Percentiles rank a stretch among this genome's conserved stretches.
Conservation (phyloP, 306 rosid genomes). For the Oemleria cerasiformis region DNA sequence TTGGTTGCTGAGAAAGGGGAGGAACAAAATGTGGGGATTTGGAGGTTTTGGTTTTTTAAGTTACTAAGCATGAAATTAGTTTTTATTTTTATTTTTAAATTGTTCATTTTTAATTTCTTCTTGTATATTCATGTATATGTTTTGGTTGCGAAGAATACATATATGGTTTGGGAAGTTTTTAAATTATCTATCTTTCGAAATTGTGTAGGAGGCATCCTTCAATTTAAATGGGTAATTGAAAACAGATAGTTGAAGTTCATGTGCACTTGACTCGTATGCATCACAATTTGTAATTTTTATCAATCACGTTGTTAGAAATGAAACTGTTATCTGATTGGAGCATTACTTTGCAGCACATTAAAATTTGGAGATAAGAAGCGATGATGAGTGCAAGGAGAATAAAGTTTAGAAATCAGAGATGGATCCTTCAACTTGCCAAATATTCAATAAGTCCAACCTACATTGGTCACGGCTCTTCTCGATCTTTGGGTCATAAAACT, state of each 20-base stretch:
- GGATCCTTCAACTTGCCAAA: conserved; percentile 64
- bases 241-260: neutral
- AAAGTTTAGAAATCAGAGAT: conserved; percentile 60
- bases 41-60: neutral
- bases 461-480: conserved; percentile 33
- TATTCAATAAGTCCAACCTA: conserved; percentile 42
- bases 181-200: neutral
- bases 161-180: neutral
- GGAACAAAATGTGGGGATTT: neutral
- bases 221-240: neutral
- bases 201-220: too few species aligned
- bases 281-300: neutral
- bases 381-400: conserved; percentile 80
- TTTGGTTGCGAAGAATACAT: neutral
- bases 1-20: conserved; percentile 3
- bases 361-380: conserved; percentile 12
- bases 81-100: neutral
- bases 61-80: neutral
- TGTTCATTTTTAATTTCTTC: too few species aligned
- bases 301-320: neutral
- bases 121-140: too few species aligned
- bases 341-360: conserved; percentile 26
- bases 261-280: neutral
- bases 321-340: conserved; percentile 27
- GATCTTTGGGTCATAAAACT: conserved; percentile 33